Evolutionary conservation across 2,329 filamentous ascomycete species (phyloP).

Genomic region (Microcyclospora tardicrescens): DNA sequence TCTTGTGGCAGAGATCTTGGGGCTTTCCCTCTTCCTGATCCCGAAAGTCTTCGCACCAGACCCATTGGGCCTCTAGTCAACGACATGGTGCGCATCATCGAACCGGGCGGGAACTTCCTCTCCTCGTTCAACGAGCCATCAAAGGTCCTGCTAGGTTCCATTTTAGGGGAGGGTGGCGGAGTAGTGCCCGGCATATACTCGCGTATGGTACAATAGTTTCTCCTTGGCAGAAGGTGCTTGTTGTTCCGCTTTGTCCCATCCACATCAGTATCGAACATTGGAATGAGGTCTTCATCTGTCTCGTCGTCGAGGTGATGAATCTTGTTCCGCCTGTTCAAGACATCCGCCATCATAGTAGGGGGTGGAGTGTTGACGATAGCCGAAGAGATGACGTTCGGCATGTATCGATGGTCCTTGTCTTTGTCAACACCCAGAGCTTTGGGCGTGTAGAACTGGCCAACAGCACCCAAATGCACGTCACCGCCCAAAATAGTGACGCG

Average conservation of each 20-base stretch:
- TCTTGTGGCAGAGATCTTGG: conserved; percentile 7
- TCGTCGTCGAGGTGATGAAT: conserved; percentile 51
- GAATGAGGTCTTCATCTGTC: conserved; percentile 93
- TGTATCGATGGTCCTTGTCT: conserved; percentile 87
- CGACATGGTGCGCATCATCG: conserved; percentile 21
- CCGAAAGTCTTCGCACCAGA: conserved; percentile 30
- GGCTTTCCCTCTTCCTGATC: conserved; percentile 15
- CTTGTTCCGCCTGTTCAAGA: conserved; percentile 86
- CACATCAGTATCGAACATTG: conserved; percentile 78
- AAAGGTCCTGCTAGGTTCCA: conserved; percentile 6
- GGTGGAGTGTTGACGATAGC: conserved; percentile 89
- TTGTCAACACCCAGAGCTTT: conserved; percentile 65
- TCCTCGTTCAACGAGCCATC: conserved; percentile 7
- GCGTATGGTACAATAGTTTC: conserved; percentile 92
- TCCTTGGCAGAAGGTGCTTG: conserved; percentile 70
- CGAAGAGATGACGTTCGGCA: conserved; percentile 89
- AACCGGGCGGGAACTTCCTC: conserved; percentile 18
- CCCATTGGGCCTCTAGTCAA: conserved; percentile 25
- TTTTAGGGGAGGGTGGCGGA: conserved; percentile 54
- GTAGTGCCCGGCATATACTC: conserved; percentile 69
- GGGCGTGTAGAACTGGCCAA: conserved; percentile 92
- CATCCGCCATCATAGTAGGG: conserved; percentile 74
- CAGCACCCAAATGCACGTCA: conserved; percentile 82
- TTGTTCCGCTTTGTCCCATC: conserved; percentile 87
- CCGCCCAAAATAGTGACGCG: conserved; percentile 86